Percentiles rank a stretch among this genome's conserved stretches.
These are phyloP conservation scores for Trametes sp. DNA, from an alignment of 1,284 basidiomycete species.

Conservation along the genomic window DNA sequence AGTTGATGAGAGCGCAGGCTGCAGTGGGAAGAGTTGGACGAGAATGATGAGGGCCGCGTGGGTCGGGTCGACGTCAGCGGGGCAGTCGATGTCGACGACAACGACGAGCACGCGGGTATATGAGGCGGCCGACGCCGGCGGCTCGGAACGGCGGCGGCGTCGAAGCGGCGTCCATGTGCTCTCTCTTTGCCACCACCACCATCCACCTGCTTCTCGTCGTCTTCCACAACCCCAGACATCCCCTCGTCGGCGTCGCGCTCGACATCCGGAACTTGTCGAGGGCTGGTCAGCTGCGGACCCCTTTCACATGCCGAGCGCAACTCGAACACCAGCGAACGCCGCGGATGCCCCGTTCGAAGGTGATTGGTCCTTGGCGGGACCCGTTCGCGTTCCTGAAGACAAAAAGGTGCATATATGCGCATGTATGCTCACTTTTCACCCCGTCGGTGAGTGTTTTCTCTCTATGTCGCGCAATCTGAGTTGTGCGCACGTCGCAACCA, in stretches of 20 bases:
- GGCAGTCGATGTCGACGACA: conserved; percentile 6
- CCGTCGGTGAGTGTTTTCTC: neutral
- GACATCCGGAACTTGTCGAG: conserved; percentile 3
- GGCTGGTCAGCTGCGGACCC: conserved; percentile 1
- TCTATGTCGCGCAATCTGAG: neutral
- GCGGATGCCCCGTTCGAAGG: neutral
- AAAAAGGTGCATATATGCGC: neutral
- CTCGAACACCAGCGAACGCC: neutral
- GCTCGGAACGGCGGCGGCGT: neutral
- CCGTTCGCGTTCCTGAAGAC: neutral
- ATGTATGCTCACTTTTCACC: neutral
- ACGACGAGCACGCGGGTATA: conserved; percentile 7
- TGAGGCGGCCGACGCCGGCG: neutral
- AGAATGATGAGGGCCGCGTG: neutral
- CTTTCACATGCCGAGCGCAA: conserved; percentile 6
- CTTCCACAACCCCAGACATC: neutral
- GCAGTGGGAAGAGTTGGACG: conserved; percentile 5
- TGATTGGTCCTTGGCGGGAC: neutral
- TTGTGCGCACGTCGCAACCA: no score
- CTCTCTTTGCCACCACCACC: neutral
- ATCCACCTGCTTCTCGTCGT: neutral
- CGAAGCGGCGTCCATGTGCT: neutral
- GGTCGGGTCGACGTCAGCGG: neutral
- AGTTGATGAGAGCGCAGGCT: neutral
- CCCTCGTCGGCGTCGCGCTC: neutral